These are phyloP conservation scores for Rhodotorula kratochvilovae DNA, from an alignment of 768 basidiomycete species.

Conservation along the genomic window DNA sequence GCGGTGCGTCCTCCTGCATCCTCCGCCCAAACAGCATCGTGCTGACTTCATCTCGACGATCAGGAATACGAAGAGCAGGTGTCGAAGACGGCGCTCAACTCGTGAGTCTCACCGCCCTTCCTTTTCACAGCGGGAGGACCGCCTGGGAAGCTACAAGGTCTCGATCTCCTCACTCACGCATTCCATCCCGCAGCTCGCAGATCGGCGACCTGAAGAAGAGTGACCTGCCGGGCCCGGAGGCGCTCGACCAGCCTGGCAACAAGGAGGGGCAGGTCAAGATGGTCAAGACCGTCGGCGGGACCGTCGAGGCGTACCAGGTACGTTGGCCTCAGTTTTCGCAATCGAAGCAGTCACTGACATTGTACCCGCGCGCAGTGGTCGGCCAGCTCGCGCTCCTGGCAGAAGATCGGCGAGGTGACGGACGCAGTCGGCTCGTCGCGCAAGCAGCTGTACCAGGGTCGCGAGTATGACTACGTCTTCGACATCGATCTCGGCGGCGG, in stretches of 20 bases:
- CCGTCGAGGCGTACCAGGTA: constrained; percentile 88
- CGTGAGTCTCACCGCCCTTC: constrained; percentile 45
- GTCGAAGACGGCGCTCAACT: constrained; percentile 70
- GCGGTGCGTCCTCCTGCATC: not conserved
- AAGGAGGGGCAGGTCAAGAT: constrained; percentile 91
- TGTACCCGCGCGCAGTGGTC: constrained; percentile 67
- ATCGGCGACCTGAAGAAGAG: constrained; percentile 88
- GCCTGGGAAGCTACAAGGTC: not conserved
- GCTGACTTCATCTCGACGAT: too few species aligned
- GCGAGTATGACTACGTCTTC: constrained; percentile 99
- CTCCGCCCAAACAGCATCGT: rapidly evolving
- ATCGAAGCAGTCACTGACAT: not conserved
- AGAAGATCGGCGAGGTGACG: constrained; percentile 91
- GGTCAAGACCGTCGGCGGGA: constrained; percentile 65
- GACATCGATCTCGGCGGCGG: constrained; percentile 95
- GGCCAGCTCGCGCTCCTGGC: constrained; percentile 61
- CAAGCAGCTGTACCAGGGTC: constrained; percentile 85
- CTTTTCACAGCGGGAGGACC: not conserved
- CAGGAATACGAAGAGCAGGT: constrained; percentile 64
- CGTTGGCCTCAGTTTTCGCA: constrained; percentile 19
- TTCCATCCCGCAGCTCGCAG: constrained; percentile 56
- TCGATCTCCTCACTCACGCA: not conserved
- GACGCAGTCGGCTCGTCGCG: constrained; percentile 87
- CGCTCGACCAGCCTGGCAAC: constrained; percentile 71
- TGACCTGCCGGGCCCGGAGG: constrained; percentile 82